Evolutionary conservation across 2,329 filamentous ascomycete species (phyloP), one percentile per base, ranked within the genome.

Genomic region (Graphiopsis chlorocephala): DNA sequence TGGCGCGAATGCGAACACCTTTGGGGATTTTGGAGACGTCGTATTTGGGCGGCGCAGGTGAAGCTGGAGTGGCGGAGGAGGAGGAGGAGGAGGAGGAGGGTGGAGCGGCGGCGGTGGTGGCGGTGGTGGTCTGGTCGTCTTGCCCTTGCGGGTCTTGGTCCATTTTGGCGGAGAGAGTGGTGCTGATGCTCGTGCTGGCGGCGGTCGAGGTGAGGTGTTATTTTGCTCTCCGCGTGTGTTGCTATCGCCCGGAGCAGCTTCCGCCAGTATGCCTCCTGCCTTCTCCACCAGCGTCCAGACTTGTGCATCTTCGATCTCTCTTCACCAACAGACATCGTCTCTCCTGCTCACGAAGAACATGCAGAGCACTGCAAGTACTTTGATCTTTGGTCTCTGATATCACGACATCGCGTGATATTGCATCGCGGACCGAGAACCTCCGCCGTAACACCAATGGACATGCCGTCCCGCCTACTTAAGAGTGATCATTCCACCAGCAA

Each of bases 1-100:
- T 58, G 31, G 55, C 55, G 20, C 35, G 55, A 23, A 58, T 28
- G 55, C 55, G 55, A 14, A 28, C 15, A 35, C 55, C 25, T 45
- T 58, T 58, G 55, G 53, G 53, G 31, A 56, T 56, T 23, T 38
- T 38, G 31, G 53, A 33, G 31, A 56, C 53, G 53, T 56, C 53
- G 53, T 56, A 56, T 20, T 38, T 56, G n/a, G 31, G 31, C 1
- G 25, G 23, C 23, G 48, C 17, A 6, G 28, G 12, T 3, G 17
- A 7, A 10, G 31, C 11, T 10, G 52, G 8, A 4, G 31, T 29
- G 4, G 17, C 8, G 15, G 29, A 15, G n/a, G 29, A n/a, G n/a
- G 52, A 6, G 25, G 48, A 28, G 52, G 52, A 5, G 28, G 29
- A 4, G n/a, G 29, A 26, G 7, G 42, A 20, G n/a, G 26, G 3